Evolutionary conservation across 2,329 filamentous ascomycete species (phyloP).

Genomic region (Pseudocercospora eumusae): DNA sequence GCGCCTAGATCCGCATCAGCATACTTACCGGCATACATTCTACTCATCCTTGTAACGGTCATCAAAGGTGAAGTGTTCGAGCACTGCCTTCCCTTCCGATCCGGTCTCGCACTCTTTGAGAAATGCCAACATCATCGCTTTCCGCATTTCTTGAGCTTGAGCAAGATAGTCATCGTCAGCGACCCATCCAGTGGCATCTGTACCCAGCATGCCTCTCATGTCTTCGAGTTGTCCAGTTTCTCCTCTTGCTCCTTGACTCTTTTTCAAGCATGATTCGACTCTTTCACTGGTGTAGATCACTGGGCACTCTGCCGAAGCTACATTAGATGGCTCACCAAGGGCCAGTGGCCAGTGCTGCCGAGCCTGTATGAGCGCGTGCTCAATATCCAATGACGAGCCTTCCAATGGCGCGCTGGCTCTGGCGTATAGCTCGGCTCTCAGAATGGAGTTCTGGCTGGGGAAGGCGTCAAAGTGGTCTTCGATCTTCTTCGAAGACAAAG

Average conservation of each 20-base stretch:
- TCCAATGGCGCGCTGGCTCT: conserved; percentile 22
- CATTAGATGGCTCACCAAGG: not conserved
- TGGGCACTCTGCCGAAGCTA: not conserved
- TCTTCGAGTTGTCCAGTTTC: conserved; percentile 13
- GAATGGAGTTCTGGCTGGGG: conserved; percentile 13
- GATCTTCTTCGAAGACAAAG: conserved; percentile 13
- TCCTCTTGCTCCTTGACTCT: conserved; percentile 7
- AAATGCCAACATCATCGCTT: not conserved
- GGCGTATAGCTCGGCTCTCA: conserved; percentile 13
- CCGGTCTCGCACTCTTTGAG: not conserved
- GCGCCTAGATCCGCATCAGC: too few relatives aligned
- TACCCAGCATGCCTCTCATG: conserved; percentile 13
- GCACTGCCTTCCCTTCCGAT: not conserved
- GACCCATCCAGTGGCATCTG: conserved; percentile 10
- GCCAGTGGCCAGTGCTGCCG: conserved; percentile 7
- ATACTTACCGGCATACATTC: too few relatives aligned
- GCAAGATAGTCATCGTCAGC: not conserved
- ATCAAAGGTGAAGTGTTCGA: not conserved
- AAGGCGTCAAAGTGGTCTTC: conserved; percentile 22
- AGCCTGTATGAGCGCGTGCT: conserved; percentile 7
- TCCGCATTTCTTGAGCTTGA: not conserved
- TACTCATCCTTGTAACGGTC: not conserved
- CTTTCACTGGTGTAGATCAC: conserved; percentile 4
- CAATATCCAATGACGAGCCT: conserved; percentile 10
- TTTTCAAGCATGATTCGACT: conserved; percentile 10